These are phyloP conservation scores for Marasmius tenuissimus DNA, from an alignment of 1,284 basidiomycete genomes.

Conservation along the genomic window DNA sequence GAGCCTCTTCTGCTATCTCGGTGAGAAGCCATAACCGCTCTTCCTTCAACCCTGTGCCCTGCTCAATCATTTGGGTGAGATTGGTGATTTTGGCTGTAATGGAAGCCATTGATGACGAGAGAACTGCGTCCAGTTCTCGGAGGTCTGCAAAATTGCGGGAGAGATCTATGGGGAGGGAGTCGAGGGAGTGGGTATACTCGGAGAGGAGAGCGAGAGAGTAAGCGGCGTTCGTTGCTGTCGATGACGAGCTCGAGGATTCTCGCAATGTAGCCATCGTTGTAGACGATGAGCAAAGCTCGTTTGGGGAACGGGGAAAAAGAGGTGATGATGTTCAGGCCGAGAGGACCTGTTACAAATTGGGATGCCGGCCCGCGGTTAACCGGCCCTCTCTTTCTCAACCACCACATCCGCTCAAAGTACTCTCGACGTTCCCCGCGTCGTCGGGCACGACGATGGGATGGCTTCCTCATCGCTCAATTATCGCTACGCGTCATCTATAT, in stretches of 20 bases:
- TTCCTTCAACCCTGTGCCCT: conserved; percentile 65
- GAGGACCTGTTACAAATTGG: neutral
- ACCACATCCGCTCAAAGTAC: neutral
- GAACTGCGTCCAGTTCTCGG: conserved; percentile 96
- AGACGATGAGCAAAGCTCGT: neutral
- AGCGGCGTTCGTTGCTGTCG: conserved; percentile 38
- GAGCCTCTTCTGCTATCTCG: conserved; percentile 93
- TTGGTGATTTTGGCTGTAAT: conserved; percentile 78
- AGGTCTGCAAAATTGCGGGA: conserved; percentile 95
- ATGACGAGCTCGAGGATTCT: conserved; percentile 22
- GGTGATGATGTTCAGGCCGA: neutral
- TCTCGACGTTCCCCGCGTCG: too few relatives aligned
- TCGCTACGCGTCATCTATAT: neutral
- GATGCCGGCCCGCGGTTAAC: neutral
- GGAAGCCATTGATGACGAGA: conserved; percentile 81
- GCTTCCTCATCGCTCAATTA: neutral
- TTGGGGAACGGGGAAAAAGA: neutral
- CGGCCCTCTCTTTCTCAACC: neutral
- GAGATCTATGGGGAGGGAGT: conserved; percentile 91
- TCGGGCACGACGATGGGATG: neutral
- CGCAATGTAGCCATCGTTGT: conserved; percentile 23
- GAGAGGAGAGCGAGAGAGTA: conserved; percentile 69
- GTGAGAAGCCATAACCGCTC: conserved; percentile 85
- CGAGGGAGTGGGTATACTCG: conserved; percentile 90
- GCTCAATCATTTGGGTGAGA: conserved; percentile 78